A percentile compares a stretch with the other conserved stretches of the same genome.
Evolutionary conservation across 805 yeast genomes (phyloP).

Genomic region (Grigorovia yakushimaensis): DNA sequence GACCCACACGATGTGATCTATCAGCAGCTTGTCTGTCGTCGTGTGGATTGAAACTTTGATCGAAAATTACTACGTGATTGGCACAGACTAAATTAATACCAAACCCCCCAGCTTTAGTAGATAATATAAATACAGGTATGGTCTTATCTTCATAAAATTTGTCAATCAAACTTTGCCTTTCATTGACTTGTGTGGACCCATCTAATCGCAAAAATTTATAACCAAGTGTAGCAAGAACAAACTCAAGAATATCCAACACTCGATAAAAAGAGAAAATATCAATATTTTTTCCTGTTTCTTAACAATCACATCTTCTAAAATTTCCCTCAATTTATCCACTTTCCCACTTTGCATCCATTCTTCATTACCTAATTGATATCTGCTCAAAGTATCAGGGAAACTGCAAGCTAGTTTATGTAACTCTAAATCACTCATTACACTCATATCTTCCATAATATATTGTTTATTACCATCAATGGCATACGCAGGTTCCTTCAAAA

Average conservation of each 20-base stretch:
- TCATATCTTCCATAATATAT: slow-evolving; percentile 88
- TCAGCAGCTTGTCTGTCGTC: slow-evolving; percentile 99
- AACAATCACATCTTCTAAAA: slow-evolving; percentile 47
- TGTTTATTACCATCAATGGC: slow-evolving; percentile 57
- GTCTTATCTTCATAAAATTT: slow-evolving; percentile 70
- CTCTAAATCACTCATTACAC: slow-evolving; percentile 88
- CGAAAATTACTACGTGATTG: slow-evolving; percentile 81
- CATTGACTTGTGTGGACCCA: slow-evolving; percentile 89
- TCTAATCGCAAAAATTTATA: slow-evolving; percentile 77
- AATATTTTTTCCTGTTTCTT: slow-evolving; percentile 55
- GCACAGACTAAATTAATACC: slow-evolving; percentile 97
- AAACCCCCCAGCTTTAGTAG: slow-evolving; percentile 98
- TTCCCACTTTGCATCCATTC: slow-evolving; percentile 68
- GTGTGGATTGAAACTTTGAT: slow-evolving; percentile 94
- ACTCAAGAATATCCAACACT: slow-evolving; percentile 78
- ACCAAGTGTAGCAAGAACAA: slow-evolving; percentile 50
- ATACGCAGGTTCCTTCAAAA: slow-evolving; percentile 75
- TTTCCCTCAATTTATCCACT: slow-evolving; percentile 42
- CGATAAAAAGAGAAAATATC: slow-evolving; percentile 84
- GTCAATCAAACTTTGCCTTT: slow-evolving; percentile 86
- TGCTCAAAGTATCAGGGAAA: slow-evolving; percentile 56
- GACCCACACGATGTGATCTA: slow-evolving; percentile 96
- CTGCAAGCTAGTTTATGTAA: slow-evolving; percentile 61
- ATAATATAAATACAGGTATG: slow-evolving; percentile 77
- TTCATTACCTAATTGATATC: slow-evolving; percentile 42